Evolutionary conservation across 768 basidiomycete species (phyloP).

Genomic region (Chalciporus pseudorubinellus): DNA sequence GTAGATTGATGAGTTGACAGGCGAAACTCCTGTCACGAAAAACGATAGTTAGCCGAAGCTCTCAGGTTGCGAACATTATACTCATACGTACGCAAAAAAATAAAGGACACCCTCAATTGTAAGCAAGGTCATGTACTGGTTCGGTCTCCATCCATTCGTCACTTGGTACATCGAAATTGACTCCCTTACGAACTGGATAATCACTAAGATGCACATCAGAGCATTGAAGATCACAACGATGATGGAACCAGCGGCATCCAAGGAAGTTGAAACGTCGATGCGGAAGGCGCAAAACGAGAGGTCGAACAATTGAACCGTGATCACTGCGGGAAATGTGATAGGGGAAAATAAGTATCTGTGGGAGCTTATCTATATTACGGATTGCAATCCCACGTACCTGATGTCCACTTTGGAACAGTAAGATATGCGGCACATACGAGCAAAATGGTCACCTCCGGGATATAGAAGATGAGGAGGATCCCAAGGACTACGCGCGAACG

Average conservation of each 20-base stretch:
- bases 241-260: background rate
- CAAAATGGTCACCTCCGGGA: background rate
- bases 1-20: too few relatives aligned
- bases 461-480: background rate
- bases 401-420: background rate
- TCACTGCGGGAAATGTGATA: background rate
- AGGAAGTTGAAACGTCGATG: background rate
- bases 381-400: background rate
- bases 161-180: background rate
- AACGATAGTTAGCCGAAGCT: background rate
- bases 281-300: background rate
- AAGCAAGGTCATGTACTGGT: constrained; percentile 8
- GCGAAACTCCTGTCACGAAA: background rate
- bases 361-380: background rate
- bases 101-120: constrained; percentile 8
- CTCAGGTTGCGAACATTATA: too few relatives aligned
- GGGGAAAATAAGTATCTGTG: background rate
- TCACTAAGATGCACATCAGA: background rate
- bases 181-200: constrained; percentile 1
- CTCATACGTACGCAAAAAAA: constrained; percentile 7
- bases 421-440: background rate
- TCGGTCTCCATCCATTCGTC: constrained; percentile 4
- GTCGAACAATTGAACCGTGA: background rate
- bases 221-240: background rate
- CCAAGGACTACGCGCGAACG: constrained; percentile 7